Base-by-base conservation (phyloP, 192 early-diverging fungal species). In the Funneliformis geosporum region DNA sequence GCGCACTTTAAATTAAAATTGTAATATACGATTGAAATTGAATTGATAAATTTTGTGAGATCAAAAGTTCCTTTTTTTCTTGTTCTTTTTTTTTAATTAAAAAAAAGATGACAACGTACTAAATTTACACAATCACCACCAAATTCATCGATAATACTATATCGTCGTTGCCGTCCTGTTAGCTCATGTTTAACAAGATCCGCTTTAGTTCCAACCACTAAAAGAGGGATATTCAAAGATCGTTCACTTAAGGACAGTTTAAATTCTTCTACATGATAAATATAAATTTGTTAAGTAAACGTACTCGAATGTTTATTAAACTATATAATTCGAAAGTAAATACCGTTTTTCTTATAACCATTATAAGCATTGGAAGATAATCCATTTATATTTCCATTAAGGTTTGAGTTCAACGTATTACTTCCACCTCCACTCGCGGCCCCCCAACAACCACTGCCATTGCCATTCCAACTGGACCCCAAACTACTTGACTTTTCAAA, bases 101-200 rank as follows among this genome's bases (percentile, higher is more conserved):
- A 18, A 23, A 39, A 67, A 67, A 10, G 8, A 28, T 67, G 7
- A 73, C 18, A 78, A n/a, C 62, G 18, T 78, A 78, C 76, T 25
- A 78, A 59, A 67, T 78, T 78, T 11, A 78, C 55, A 67, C 64
- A 78, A 7, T 78, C 76, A 27, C 76, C 76, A 14, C 76, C 76
- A 67, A 67, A 78, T 78, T 78, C 76, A 2, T 78, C 76, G 6
- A 78, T 44, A 67, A 78, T 78, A 46, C 76, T 78, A 46, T 78
- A 78, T 66, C 76, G 61, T 66, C 76, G 43, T 25, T 78, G 76
- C 12, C 76, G 64, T 21, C 76, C 76, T 8, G 76, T 78, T 28
- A 78, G 50, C n/a, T 78, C 76, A 67, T 78, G 76, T 47, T 78
- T 78, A 5, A 78, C 76, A 33, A 78, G 65, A 7, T 78, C 76